These are phyloP conservation scores for Termitomyces sp. DNA, from an alignment of 768 basidiomycete species.

Conservation along the genomic window DNA sequence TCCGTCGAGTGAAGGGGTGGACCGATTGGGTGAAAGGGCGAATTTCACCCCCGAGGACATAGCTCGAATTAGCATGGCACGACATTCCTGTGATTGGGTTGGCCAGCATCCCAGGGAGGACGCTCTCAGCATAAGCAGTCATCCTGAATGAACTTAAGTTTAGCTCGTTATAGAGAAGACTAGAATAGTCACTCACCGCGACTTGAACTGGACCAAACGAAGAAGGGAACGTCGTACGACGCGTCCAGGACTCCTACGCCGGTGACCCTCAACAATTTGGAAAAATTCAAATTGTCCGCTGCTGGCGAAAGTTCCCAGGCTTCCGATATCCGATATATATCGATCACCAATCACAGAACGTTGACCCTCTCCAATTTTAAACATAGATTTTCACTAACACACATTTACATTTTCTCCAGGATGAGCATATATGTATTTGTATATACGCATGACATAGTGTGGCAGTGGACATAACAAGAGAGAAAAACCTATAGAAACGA, in stretches of 20 bases:
- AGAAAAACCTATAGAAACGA: conserved; percentile 30
- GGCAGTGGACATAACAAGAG: conserved; percentile 28
- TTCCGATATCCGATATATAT: no score
- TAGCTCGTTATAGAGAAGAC: not conserved
- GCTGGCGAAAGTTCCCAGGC: conserved; percentile 10
- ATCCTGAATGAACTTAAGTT: conserved; percentile 44
- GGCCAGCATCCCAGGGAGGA: conserved; percentile 61
- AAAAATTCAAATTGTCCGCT: conserved; percentile 6
- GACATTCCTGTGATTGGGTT: conserved; percentile 21
- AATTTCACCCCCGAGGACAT: conserved; percentile 5
- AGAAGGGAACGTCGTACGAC: conserved; percentile 28
- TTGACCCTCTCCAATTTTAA: not conserved
- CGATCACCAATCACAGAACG: conserved; percentile 9
- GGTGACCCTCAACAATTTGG: not conserved
- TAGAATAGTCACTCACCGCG: conserved; percentile 35
- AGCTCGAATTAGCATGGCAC: conserved; percentile 10
- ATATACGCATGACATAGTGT: conserved; percentile 35
- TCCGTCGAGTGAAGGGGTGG: not conserved
- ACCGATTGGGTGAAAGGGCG: not conserved
- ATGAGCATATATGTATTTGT: conserved; percentile 10
- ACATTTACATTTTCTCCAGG: not conserved
- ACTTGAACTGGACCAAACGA: conserved; percentile 33
- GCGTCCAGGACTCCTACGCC: conserved; percentile 19
- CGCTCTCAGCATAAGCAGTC: conserved; percentile 85
- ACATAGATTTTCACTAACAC: no score